Conservation (phyloP, 306 rosid species). For the Trichosanthes truncata region DNA sequence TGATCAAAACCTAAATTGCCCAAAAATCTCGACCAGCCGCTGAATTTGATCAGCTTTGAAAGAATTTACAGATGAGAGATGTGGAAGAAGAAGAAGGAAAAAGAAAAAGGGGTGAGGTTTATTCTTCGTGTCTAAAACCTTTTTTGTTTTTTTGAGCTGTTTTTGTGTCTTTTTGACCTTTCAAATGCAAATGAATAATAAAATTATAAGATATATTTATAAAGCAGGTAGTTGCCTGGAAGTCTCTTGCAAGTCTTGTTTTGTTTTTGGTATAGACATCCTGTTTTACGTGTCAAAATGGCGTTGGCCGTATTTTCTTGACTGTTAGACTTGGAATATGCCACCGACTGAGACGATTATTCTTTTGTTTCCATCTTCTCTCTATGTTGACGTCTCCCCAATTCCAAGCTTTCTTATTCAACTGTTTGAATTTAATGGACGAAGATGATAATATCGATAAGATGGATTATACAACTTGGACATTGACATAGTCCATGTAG, state of each 20-base stretch:
- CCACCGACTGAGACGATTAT: neutral
- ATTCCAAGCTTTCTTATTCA: neutral
- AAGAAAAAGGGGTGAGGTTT: neutral
- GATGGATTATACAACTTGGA: neutral
- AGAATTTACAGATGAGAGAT: neutral
- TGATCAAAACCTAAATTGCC: neutral
- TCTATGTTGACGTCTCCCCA: neutral
- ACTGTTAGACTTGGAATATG: slow-evolving; percentile 29
- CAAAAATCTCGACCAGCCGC: neutral
- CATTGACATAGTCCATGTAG: neutral
- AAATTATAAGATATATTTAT: neutral
- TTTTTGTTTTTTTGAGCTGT: too few relatives aligned
- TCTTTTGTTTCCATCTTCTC: neutral
- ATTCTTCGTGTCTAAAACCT: too few relatives aligned
- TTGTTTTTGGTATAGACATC: slow-evolving; percentile 1
- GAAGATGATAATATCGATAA: neutral
- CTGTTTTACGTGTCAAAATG: slow-evolving; percentile 47
- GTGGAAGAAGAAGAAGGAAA: neutral
- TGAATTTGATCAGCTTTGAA: neutral
- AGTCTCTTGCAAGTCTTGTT: slow-evolving; percentile 26
- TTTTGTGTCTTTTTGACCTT: too few relatives aligned
- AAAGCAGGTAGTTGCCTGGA: slow-evolving; percentile 41
- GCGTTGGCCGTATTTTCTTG: slow-evolving; percentile 54
- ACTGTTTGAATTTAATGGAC: neutral
- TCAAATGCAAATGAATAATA: too few relatives aligned